phyloP scores from a whole-genome alignment of 75 land plant species.

The Picea glauca region DNA sequence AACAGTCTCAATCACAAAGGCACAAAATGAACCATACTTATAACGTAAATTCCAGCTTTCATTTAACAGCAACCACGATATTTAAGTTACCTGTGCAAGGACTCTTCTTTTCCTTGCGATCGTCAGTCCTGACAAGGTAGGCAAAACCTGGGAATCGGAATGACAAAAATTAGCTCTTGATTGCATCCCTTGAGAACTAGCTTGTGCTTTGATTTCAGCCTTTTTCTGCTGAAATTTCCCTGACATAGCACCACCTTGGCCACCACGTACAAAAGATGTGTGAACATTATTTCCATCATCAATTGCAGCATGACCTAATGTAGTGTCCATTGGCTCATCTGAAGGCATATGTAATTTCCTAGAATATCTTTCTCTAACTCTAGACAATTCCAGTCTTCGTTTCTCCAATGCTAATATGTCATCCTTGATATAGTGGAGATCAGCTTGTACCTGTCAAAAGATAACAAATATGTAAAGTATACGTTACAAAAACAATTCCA shows the following conservation, averaged over 20 bases:
- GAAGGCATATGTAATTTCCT: slow-evolving; percentile 61
- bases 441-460: slow-evolving; percentile 69
- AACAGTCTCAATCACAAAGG: neutral
- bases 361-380: slow-evolving; percentile 73
- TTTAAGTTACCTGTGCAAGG: slow-evolving; percentile 71
- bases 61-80: neutral
- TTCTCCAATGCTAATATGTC: slow-evolving; percentile 83
- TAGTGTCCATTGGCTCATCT: slow-evolving; percentile 39
- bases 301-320: slow-evolving; percentile 28
- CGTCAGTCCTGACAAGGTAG: slow-evolving; percentile 56
- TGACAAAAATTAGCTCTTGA: slow-evolving; percentile 44
- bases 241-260: slow-evolving; percentile 25
- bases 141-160: slow-evolving; percentile 44
- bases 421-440: slow-evolving; percentile 86
- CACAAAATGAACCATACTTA: neutral
- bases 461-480: neutral
- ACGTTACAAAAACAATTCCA: neutral
- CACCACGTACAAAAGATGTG: slow-evolving; percentile 21
- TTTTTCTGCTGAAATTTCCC: slow-evolving; percentile 30
- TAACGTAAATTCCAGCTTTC: neutral
- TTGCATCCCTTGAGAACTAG: slow-evolving; percentile 27
- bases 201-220: slow-evolving; percentile 33
- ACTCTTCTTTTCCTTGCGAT: slow-evolving; percentile 76
- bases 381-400: slow-evolving; percentile 61
- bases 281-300: slow-evolving; percentile 30